A percentile compares a stretch with the other conserved stretches of the same genome.
Evolutionary conservation across 768 basidiomycete species (phyloP).

Genomic region (Polyporus arcularius): DNA sequence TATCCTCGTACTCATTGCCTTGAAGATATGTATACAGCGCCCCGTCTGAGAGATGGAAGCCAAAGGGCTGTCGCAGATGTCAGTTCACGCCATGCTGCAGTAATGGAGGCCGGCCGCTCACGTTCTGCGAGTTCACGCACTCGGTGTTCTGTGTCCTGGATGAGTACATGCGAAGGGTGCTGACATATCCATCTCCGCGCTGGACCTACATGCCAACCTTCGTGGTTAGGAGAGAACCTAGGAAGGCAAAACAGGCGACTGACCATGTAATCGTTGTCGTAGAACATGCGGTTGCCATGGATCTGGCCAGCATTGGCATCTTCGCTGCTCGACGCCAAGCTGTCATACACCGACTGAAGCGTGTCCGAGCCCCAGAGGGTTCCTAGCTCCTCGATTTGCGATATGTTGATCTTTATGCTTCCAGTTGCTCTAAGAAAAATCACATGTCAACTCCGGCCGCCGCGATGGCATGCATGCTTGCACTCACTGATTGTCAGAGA

Average conservation of each 20-base stretch:
- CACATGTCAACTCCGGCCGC: not conserved
- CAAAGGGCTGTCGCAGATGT: constrained; percentile 44
- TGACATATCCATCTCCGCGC: constrained; percentile 58
- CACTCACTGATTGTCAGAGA: constrained; percentile 45
- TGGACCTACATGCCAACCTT: constrained; percentile 47
- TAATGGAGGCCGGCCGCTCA: constrained; percentile 26
- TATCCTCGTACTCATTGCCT: constrained; percentile 75
- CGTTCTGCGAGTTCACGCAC: constrained; percentile 64
- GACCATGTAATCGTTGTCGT: constrained; percentile 70
- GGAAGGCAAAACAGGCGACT: not conserved
- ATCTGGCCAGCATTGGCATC: constrained; percentile 59
- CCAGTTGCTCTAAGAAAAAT: constrained; percentile 48
- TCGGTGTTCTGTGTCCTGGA: constrained; percentile 61
- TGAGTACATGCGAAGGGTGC: constrained; percentile 65
- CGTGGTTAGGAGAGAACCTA: not conserved
- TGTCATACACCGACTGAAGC: constrained; percentile 41
- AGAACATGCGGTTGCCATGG: constrained; percentile 65
- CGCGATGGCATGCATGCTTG: too few relatives aligned
- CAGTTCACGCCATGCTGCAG: not conserved
- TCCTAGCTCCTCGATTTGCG: constrained; percentile 51
- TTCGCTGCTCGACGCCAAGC: constrained; percentile 36
- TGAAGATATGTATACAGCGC: constrained; percentile 61
- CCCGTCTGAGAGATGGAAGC: constrained; percentile 73
- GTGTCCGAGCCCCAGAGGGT: constrained; percentile 50
- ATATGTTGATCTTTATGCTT: constrained; percentile 58